Evolutionary conservation across 805 yeast species (phyloP), one percentile per base, ranked within the genome.

Genomic region (Yamadazyma olivae): DNA sequence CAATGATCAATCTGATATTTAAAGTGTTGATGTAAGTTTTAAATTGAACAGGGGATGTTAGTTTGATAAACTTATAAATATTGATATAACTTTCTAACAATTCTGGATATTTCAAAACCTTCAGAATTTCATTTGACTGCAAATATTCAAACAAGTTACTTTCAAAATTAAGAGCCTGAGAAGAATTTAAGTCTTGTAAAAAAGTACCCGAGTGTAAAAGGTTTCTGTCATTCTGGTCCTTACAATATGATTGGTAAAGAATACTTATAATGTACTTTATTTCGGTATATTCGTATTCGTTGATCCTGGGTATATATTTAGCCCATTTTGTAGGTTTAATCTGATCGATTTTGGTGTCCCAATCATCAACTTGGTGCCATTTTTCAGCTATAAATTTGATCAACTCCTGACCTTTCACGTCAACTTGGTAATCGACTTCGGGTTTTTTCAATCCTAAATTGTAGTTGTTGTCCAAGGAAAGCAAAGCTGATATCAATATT

Each of bases 51-150:
- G 74, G 72, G 9, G 71, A 49, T 6, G 67, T 48, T 3, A 70
- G 43, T 33, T 54, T 61, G 23, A 79, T 50, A 44, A 75, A 73
- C 51, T 74, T 66, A 53, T 67, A 79, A 2, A 75, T 67, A 27
- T 56, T 54, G 27, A 65, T 57, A 46, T 75, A 76, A 2, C 80
- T 67, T 29, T 61, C 52, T 24, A 78, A 45, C 12, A 79, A 51
- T 17, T 64, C 59, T 1, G 83, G 82, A 40, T 62, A 77, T 40
- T 51, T 56, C 14, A 48, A 35, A 8, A 75, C 60, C 45, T 74
- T 77, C 18, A 62, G 62, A 4, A 54, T 30, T 44, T 78, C 83
- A 38, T 75, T 74, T 0, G 80, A 69, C 48, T 79, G 83, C 8
- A 79, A 59, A 4, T 51, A 41, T 7, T 63, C 47, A 41, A 77